Evolutionary conservation across 495 filamentous ascomycete genomes (phyloP), one percentile per base, ranked within the genome.

Genomic region (Pseudomonodictys pantanalensis): DNA sequence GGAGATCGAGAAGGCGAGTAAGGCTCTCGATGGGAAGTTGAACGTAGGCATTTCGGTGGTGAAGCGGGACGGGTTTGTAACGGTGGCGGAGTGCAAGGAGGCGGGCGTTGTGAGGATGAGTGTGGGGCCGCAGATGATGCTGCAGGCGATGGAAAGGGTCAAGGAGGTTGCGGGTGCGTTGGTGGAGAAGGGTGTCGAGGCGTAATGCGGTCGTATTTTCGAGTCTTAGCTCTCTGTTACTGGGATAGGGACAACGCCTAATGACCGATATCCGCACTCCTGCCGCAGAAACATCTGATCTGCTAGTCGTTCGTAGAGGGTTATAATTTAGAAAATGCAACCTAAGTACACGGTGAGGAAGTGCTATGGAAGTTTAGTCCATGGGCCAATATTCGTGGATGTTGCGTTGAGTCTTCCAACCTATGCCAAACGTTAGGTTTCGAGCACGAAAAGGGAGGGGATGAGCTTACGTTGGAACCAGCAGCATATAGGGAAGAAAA

Each of bases 401-500:
- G 47, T 17, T 18, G 42, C 23, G 42, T 22, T 43, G 3, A 2
- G 20, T 54, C 18, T 43, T 54, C 38, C 51, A 44, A 1, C 51
- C 38, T 54, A 44, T 5, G 12, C 12, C n/a, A n/a, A 6, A 11
- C 28, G 30, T 44, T 17, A 44, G 41, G 8, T 35, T 35, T 35
- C 32, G 38, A 8, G 32, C 32, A 41, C 15, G 15, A 15, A 41
- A 12, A 5, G 3, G 4, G 24, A 23, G 17, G 24, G 22, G n/a
- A 83, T 18, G 1, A 2, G 28, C 52, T 28, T 43, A 55, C 76
- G 69, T 78, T 83, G 80, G 41, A 86, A 75, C 25, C 76, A 77
- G 39, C 78, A 79, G n/a, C 82, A 83, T 6, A 87, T 49, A 0
- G 85, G 85, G 64, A 85, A 88, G 2, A 89, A 59, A 0, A 68